Conservation (phyloP, 345 rosid genomes). For the Arabidopsis suecica region DNA sequence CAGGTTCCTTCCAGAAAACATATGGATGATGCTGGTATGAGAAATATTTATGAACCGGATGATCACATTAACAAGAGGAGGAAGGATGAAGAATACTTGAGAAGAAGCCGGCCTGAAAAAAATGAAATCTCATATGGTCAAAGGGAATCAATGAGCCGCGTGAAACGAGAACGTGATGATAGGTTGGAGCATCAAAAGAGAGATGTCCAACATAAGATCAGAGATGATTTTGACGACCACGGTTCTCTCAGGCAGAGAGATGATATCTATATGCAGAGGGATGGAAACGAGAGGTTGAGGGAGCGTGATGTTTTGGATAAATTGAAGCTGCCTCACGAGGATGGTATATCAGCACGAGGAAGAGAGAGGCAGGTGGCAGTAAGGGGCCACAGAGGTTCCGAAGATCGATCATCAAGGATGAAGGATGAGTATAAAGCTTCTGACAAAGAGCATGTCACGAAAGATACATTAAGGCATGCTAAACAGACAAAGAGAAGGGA, state of each 20-base stretch:
- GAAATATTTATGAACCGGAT: slow-evolving; percentile 64
- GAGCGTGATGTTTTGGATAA: slow-evolving; percentile 70
- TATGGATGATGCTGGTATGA: slow-evolving; percentile 68
- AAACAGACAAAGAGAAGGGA: slow-evolving; percentile 81
- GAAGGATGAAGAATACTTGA: slow-evolving; percentile 72
- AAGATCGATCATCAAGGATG: slow-evolving; percentile 68
- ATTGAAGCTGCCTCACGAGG: slow-evolving; percentile 63
- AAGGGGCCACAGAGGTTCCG: slow-evolving; percentile 68
- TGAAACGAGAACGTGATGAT: slow-evolving; percentile 83
- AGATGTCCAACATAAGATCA: slow-evolving; percentile 72
- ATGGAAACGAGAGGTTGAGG: slow-evolving; percentile 71
- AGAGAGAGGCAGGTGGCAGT: slow-evolving; percentile 65
- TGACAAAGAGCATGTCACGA: slow-evolving; percentile 69
- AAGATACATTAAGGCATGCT: slow-evolving; percentile 62
- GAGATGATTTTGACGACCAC: slow-evolving; percentile 74
- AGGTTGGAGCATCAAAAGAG: slow-evolving; percentile 70
- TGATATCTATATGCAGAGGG: slow-evolving; percentile 71
- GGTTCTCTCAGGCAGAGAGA: slow-evolving; percentile 79
- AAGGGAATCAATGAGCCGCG: slow-evolving; percentile 67
- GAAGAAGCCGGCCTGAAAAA: slow-evolving; percentile 66
- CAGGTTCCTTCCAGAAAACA: slow-evolving; percentile 66
- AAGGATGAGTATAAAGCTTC: slow-evolving; percentile 70
- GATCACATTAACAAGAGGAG: slow-evolving; percentile 77
- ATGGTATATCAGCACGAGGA: slow-evolving; percentile 61
- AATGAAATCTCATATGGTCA: slow-evolving; percentile 64